A percentile compares a stretch with the other conserved stretches of the same genome.
phyloP scores from a whole-genome alignment of 2,329 filamentous ascomycete species.

The Metarhizium robertsii region DNA sequence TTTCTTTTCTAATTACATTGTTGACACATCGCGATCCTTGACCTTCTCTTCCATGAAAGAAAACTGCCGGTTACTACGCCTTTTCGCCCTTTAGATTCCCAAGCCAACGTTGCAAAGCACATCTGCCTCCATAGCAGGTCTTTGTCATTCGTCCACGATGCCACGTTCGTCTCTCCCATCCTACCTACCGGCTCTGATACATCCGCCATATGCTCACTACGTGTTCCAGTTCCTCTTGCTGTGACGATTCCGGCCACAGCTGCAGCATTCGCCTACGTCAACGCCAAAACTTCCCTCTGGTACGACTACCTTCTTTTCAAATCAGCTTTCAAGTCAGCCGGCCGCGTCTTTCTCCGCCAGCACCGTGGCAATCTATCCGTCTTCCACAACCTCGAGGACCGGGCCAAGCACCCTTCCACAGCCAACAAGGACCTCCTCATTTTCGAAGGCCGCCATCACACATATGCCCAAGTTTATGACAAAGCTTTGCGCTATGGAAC shows the following conservation, averaged over 20 bases:
- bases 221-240: constrained; percentile 37
- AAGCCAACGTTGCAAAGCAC: background rate
- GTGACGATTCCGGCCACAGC: constrained; percentile 51
- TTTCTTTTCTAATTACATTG: background rate
- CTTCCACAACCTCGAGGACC: constrained; percentile 67
- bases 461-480: constrained; percentile 69
- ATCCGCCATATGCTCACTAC: background rate
- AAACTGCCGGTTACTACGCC: background rate
- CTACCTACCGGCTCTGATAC: background rate
- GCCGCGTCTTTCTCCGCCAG: constrained; percentile 37
- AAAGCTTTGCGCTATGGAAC: constrained; percentile 60
- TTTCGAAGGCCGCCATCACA: constrained; percentile 60
- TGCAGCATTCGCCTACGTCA: constrained; percentile 66
- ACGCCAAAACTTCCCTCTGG: constrained; percentile 57
- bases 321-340: constrained; percentile 36
- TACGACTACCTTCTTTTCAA: constrained; percentile 57
- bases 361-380: constrained; percentile 53
- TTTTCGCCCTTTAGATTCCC: background rate
- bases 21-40: background rate
- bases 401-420: constrained; percentile 42
- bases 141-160: background rate
- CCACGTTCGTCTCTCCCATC: background rate
- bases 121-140: background rate
- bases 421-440: constrained; percentile 52
- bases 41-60: background rate